Percentiles rank a stretch among this genome's conserved stretches.
These are phyloP conservation scores for Eucalyptus cloeziana DNA, from an alignment of 345 rosid species.

Conservation along the genomic window DNA sequence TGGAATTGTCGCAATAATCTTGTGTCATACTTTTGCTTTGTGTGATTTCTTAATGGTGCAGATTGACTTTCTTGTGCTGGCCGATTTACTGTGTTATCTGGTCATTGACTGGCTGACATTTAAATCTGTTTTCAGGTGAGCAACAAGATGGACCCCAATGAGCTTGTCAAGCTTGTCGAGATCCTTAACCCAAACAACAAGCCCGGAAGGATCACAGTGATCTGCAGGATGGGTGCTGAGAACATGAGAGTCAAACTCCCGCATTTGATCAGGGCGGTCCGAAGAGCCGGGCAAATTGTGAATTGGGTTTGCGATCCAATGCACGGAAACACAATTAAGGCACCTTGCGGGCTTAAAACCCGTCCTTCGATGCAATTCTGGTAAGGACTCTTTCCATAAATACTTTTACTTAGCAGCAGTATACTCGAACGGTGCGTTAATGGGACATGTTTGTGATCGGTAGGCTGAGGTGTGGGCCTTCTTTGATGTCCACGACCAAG, in stretches of 20 bases:
- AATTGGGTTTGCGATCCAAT: conserved; percentile 14
- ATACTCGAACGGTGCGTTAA: neutral
- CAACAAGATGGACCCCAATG: conserved; percentile 13
- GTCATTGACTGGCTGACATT: neutral
- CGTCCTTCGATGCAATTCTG: conserved; percentile 8
- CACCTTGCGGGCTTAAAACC: conserved; percentile 10
- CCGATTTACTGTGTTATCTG: neutral
- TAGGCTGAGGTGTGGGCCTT: conserved; percentile 16
- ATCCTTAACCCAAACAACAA: conserved; percentile 5
- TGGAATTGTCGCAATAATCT: neutral
- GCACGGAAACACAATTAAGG: conserved; percentile 12
- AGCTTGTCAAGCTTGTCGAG: conserved; percentile 3
- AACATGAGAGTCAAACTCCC: conserved; percentile 14
- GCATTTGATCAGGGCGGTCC: conserved; percentile 3
- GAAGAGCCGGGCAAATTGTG: conserved; percentile 1
- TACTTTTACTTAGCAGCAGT: neutral
- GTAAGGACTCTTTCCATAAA: neutral
- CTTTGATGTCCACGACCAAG: conserved; percentile 18
- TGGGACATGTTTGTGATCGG: neutral
- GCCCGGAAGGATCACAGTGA: conserved; percentile 8
- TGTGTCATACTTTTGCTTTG: neutral
- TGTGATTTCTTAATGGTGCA: neutral
- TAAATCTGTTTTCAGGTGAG: neutral
- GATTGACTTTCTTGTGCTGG: neutral
- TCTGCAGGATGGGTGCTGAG: conserved; percentile 7